Evolutionary conservation across 306 rosid genomes (phyloP), one percentile per base, ranked within the genome.

Genomic region (Sindora glabra): DNA sequence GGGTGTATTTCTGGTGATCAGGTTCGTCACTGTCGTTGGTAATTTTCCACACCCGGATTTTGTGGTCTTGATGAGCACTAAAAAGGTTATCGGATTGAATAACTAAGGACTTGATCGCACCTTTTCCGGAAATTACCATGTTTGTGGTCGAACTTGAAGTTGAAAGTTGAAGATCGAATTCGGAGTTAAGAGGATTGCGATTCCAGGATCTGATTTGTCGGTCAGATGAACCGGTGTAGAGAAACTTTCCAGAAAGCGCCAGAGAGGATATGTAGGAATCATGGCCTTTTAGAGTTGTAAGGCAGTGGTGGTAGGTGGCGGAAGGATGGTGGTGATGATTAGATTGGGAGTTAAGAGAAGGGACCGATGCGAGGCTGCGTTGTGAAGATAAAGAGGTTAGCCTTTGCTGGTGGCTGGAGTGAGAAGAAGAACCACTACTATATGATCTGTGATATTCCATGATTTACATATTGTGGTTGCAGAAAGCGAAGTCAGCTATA

Each of bases 1-100:
- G 87, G 11, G 86, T 83, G 77, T 65, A 76, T 71, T 71, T 85
- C 3, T 47, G 85, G 5, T 67, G 67, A 47, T 59, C 24, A 0
- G 45, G 52, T 47, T 67, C 48, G 3, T 32, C 15, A 29, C 18
- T 66, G 3, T 32, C 15, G 34, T 22, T 66, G 14, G 33, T 50
- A 71, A 86, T 74, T 38, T 72, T 83, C 98, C 98, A 91, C 8
- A 85, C 90, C 5, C 98, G 74, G 72, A 91, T 91, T 77, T 88
- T 91, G 68, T 81, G 77, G 45, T 91, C 98, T 67, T 91, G 98
- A 52, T 91, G 98, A 7, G 96, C 96, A 12, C 78, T 87, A 68
- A 85, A 91, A 56, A 91, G 81, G 59, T 72, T 79, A 54, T 81
- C 72, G 5, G 83, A 78, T 8, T 80, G 86, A n/a, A 78, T 64